Evolutionary conservation across 108 stramenopile species (phyloP).

Genomic region (Skeletonema menzelii): DNA sequence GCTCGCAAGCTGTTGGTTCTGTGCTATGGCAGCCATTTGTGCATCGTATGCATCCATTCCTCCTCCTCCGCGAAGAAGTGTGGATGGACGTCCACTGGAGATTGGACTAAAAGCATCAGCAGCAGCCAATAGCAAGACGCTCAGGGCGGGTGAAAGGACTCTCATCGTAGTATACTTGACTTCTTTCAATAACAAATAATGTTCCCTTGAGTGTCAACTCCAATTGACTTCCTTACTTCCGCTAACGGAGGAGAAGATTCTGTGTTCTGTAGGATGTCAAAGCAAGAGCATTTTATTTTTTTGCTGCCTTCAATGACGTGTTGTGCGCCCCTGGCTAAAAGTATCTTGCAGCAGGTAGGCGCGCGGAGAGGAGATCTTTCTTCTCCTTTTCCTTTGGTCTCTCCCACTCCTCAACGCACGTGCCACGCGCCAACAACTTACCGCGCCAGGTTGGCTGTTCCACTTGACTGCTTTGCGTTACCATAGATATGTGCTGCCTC

Average conservation of each 20-base stretch:
- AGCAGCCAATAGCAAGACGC: background rate
- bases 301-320: too few species aligned
- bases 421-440: too few species aligned
- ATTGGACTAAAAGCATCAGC: constrained; percentile 21
- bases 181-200: background rate
- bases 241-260: background rate
- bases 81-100: constrained; percentile 1
- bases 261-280: background rate
- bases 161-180: constrained; percentile 7
- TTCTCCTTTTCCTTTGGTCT: too few species aligned
- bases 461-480: too few species aligned
- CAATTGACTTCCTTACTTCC: background rate
- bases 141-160: constrained; percentile 9
- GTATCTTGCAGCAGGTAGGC: too few species aligned
- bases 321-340: too few species aligned
- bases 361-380: too few species aligned
- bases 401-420: too few species aligned
- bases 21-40: constrained; percentile 12
- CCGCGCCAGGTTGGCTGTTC: too few species aligned
- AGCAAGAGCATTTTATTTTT: background rate
- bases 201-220: background rate
- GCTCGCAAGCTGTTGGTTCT: background rate
- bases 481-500: too few species aligned
- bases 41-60: constrained; percentile 26
- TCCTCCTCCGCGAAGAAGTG: background rate